Conservation (phyloP, 1,284 basidiomycete genomes). For the Microbotryum lychnidis-dioicae region DNA sequence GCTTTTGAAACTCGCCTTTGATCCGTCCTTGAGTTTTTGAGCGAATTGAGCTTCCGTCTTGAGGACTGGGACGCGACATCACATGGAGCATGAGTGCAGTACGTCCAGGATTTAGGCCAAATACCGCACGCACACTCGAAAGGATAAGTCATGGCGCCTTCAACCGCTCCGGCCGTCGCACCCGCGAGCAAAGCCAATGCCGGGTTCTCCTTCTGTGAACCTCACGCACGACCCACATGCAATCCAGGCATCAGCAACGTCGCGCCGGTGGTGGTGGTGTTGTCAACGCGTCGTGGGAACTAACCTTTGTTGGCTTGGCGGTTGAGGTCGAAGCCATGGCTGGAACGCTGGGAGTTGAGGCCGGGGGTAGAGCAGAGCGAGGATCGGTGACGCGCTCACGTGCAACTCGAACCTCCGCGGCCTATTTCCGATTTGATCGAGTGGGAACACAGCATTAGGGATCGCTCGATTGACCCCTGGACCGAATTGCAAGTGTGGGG, state of each 20-base stretch:
- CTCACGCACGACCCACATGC: too few relatives aligned
- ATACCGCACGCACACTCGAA: conserved; percentile 54
- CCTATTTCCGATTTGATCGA: neutral
- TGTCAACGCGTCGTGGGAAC: neutral
- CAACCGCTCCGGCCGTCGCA: conserved; percentile 85
- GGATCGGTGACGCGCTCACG: neutral
- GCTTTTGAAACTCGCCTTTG: conserved; percentile 3
- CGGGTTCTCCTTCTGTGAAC: conserved; percentile 23
- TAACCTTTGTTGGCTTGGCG: conserved; percentile 9
- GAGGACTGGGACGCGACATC: conserved; percentile 11
- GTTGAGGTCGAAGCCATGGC: conserved; percentile 8
- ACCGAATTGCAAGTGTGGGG: too few relatives aligned
- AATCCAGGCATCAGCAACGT: neutral
- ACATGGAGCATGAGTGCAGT: too few relatives aligned
- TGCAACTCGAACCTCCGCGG: neutral
- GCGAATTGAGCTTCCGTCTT: conserved; percentile 31
- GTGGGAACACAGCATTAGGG: neutral
- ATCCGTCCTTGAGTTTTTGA: conserved; percentile 1
- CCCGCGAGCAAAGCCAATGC: conserved; percentile 62
- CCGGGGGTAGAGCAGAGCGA: too few relatives aligned
- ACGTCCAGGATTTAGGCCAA: too few relatives aligned
- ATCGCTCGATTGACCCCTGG: too few relatives aligned
- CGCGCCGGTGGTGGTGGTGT: too few relatives aligned
- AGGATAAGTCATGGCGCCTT: conserved; percentile 67
- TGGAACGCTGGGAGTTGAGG: too few relatives aligned